phyloP scores from a whole-genome alignment of 257 asterid species.

The Ophiorrhiza pumila region DNA sequence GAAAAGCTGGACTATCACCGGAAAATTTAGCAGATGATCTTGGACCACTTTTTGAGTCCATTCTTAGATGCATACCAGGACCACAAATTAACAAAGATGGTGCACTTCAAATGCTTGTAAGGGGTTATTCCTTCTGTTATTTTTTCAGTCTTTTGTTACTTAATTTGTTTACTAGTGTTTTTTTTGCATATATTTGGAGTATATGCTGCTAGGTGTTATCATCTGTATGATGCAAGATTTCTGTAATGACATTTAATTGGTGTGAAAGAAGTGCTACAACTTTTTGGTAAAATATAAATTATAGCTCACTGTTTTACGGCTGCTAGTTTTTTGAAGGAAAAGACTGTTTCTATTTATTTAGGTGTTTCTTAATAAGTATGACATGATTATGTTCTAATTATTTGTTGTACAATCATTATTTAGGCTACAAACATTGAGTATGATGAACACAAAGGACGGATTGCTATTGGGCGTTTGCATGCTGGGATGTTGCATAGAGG shows the following conservation, averaged over 20 bases:
- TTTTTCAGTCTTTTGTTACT: slow-evolving; percentile 13
- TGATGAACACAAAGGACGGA: slow-evolving; percentile 97
- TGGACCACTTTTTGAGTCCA: slow-evolving; percentile 92
- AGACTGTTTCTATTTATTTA: neutral
- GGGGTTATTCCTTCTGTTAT: slow-evolving; percentile 26
- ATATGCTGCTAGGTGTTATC: neutral
- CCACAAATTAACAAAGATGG: slow-evolving; percentile 86
- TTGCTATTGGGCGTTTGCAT: slow-evolving; percentile 95
- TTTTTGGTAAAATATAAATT: neutral
- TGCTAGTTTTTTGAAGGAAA: neutral
- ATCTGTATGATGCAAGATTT: neutral
- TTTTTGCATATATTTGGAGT: neutral
- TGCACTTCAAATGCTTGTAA: slow-evolving; percentile 95
- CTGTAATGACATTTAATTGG: neutral
- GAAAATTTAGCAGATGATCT: slow-evolving; percentile 85
- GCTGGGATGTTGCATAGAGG: slow-evolving; percentile 85
- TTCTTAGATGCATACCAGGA: slow-evolving; percentile 94
- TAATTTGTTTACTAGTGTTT: neutral
- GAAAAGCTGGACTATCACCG: slow-evolving; percentile 90
- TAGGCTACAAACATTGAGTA: slow-evolving; percentile 96
- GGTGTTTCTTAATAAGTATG: neutral
- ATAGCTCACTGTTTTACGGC: neutral
- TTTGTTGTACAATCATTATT: slow-evolving; percentile 19
- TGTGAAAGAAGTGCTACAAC: neutral
- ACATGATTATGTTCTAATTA: neutral